Evolutionary conservation across 805 yeast species (phyloP).

Genomic region (Sungouiella blattae): DNA sequence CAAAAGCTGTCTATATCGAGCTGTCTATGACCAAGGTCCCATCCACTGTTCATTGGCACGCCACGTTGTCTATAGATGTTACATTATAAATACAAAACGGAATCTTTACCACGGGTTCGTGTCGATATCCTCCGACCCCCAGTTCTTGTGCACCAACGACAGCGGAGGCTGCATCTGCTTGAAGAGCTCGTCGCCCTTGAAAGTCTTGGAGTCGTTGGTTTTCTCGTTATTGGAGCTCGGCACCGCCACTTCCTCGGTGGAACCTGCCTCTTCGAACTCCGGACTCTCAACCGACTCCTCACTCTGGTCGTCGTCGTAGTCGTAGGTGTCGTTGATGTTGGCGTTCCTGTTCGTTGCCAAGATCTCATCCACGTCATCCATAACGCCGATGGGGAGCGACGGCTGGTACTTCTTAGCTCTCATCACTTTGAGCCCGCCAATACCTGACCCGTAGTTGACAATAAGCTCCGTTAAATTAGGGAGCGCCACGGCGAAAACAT

Average conservation of each 20-base stretch:
- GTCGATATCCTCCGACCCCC: slow-evolving; percentile 51
- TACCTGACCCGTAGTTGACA: slow-evolving; percentile 71
- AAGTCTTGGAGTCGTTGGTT: slow-evolving; percentile 13
- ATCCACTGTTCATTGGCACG: neutral
- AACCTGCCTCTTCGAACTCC: slow-evolving; percentile 18
- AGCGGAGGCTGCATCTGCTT: slow-evolving; percentile 47
- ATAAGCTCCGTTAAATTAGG: slow-evolving; percentile 76
- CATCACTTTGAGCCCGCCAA: slow-evolving; percentile 55
- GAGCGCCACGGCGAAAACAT: slow-evolving; percentile 54
- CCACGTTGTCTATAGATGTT: too few relatives aligned
- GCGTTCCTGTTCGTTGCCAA: slow-evolving; percentile 26
- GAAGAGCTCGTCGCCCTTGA: slow-evolving; percentile 48
- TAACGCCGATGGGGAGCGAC: slow-evolving; percentile 59
- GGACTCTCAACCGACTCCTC: slow-evolving; percentile 22
- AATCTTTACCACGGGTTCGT: slow-evolving; percentile 60
- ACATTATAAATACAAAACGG: slow-evolving; percentile 1
- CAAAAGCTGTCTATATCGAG: too few relatives aligned
- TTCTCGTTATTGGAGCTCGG: slow-evolving; percentile 16
- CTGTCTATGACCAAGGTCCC: neutral
- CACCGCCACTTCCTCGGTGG: neutral
- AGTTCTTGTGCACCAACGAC: slow-evolving; percentile 46
- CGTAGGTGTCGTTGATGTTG: slow-evolving; percentile 30
- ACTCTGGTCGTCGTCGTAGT: slow-evolving; percentile 19
- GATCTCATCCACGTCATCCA: slow-evolving; percentile 70
- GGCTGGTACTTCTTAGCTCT: slow-evolving; percentile 66